Evolutionary conservation across 345 rosid species (phyloP), one percentile per base, ranked within the genome.

Genomic region (Arabidopsis suecica): DNA sequence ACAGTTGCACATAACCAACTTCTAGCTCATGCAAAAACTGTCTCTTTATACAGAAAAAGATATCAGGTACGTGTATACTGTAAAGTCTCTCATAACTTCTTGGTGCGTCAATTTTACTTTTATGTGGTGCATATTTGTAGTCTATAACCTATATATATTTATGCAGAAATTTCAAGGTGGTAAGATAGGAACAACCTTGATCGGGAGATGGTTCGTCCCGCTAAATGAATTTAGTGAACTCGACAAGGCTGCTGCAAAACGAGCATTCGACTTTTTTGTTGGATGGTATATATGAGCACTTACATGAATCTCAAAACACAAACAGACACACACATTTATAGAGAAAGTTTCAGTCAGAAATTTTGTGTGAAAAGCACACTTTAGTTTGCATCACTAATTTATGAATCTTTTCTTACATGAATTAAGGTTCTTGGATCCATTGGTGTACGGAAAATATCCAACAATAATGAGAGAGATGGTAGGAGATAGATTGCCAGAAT

Each of bases 21-120:
- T 33, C 73, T 85, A 11, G 70, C 88, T 38, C 88, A 85, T 40
- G 85, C 84, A 4, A 61, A 78, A 48, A 58, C 82, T 16, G 88
- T 61, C 2, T 9, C 59, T 25, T 3, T 74, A 22, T 83, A 80
- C 55, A 20, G 68, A 4, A n/a, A 66, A 22, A 74, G 71, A 30
- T 82, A 84, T 10, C 55, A 79, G 61, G 71, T 63, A 12, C 30
- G n/a, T n/a, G 30, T 28, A 28, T 28, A 28, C 30, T 34, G 10
- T 6, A 44, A 65, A 7, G 28, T 44, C 9, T 37, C 5, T 23
- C 51, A 18, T 38, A 5, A 8, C 0, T 23, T 38, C 11, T 6
- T 11, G 30, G 32, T 2, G 6, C 4, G 5, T 28, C 10, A 16
- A 10, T 49, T 28, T 36, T 42, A 32, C 13, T 30, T 51, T 54